Evolutionary conservation across 352 stramenopile species (phyloP).

Genomic region (Phytopythium vexans): DNA sequence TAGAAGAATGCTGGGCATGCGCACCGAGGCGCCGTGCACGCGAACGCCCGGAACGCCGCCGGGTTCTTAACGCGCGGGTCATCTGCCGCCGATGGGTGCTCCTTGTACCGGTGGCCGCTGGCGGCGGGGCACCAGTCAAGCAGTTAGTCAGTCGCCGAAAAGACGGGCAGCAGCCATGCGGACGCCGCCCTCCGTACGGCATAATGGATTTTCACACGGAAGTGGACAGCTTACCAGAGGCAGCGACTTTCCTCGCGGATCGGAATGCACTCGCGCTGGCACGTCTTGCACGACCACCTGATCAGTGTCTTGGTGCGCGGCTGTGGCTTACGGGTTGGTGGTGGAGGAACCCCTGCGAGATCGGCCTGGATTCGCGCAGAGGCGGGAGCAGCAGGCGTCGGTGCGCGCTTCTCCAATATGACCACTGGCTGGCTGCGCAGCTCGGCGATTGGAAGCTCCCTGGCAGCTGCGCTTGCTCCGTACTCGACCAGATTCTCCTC

Average conservation of each 20-base stretch:
- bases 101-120: conserved; percentile 76
- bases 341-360: no score
- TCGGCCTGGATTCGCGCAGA: no score
- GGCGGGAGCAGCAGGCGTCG: background rate
- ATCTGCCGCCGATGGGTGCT: conserved; percentile 38
- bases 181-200: no score
- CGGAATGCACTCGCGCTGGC: conserved; percentile 72
- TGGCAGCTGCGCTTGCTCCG: background rate
- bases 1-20: conserved; percentile 65
- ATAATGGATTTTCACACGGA: background rate
- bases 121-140: background rate
- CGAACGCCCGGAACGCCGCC: conserved; percentile 34
- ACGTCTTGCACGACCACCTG: conserved; percentile 60
- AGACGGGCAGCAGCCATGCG: no score
- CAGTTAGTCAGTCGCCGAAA: no score
- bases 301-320: conserved; percentile 38
- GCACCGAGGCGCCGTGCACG: conserved; percentile 57
- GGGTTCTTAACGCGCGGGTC: conserved; percentile 38
- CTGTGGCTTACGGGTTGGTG: background rate
- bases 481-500: background rate
- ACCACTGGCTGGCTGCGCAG: conserved; percentile 4
- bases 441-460: conserved; percentile 3
- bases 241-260: conserved; percentile 75
- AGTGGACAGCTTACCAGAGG: conserved; percentile 41
- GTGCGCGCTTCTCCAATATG: conserved; percentile 3